phyloP scores from a whole-genome alignment of 129 eudicot species.

The Glebionis coronaria region DNA sequence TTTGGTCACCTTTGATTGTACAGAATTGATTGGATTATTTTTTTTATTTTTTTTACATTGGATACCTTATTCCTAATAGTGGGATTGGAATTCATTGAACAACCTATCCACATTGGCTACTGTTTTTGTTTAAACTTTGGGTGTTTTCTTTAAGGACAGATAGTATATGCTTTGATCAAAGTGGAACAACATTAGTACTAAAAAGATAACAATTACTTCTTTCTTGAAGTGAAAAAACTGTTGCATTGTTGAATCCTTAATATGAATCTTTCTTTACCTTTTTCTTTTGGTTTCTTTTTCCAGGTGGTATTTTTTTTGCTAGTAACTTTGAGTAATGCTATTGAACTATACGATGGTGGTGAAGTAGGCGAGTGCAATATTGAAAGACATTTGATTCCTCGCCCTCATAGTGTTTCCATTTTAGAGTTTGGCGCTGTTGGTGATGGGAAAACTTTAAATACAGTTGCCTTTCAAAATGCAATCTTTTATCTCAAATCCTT shows the following conservation, averaged over 20 bases:
- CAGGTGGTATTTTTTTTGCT: conserved; percentile 66
- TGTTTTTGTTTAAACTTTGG: conserved; percentile 5
- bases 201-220: conserved; percentile 15
- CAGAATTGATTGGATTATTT: not conserved
- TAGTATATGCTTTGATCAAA: conserved; percentile 26
- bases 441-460: conserved; percentile 66
- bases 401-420: conserved; percentile 83
- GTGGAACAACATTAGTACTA: conserved; percentile 26
- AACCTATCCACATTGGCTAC: not conserved
- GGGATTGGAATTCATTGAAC: conserved; percentile 11
- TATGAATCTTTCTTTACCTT: conserved; percentile 42
- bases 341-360: conserved; percentile 22
- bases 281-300: conserved; percentile 32
- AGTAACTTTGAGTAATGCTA: conserved; percentile 42
- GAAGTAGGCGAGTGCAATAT: conserved; percentile 50
- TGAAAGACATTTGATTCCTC: conserved; percentile 50
- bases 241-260: conserved; percentile 24
- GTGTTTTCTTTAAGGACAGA: conserved; percentile 11
- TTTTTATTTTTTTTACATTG: conserved; percentile 13
- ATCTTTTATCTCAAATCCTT: conserved; percentile 79
- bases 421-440: conserved; percentile 87
- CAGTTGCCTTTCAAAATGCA: conserved; percentile 87
- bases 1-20: not conserved
- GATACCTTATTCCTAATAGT: conserved; percentile 13
- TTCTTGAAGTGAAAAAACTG: conserved; percentile 15